phyloP scores from a whole-genome alignment of 2,329 filamentous ascomycete genomes.

The Neonectria ditissima region DNA sequence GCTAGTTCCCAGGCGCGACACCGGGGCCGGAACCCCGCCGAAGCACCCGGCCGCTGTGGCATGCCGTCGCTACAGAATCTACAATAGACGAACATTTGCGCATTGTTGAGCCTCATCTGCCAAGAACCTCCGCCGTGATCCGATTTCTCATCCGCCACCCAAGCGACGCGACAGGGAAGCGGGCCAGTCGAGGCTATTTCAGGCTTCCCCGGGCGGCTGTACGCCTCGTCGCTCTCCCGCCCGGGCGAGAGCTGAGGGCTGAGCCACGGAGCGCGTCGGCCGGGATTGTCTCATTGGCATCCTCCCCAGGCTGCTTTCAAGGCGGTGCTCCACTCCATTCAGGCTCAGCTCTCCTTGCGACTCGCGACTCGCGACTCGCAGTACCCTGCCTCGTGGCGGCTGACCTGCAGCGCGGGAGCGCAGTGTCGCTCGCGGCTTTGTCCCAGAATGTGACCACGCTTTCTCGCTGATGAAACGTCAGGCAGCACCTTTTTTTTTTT shows the following conservation, averaged over 20 bases:
- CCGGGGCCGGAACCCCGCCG: constrained; percentile 10
- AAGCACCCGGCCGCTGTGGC: neutral
- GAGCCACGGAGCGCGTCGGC: constrained; percentile 30
- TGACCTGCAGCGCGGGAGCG: constrained; percentile 5
- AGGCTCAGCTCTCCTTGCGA: constrained; percentile 30
- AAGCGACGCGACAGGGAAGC: neutral
- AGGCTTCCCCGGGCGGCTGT: constrained; percentile 16
- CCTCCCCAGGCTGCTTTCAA: constrained; percentile 1
- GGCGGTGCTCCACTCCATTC: constrained; percentile 28
- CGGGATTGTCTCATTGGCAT: constrained; percentile 22
- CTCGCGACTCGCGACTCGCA: neutral
- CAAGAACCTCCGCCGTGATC: neutral
- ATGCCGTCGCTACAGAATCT: too few species aligned
- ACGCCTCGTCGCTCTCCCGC: constrained; percentile 19
- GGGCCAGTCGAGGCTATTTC: constrained; percentile 13
- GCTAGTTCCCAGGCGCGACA: neutral
- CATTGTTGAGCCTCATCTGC: constrained; percentile 17
- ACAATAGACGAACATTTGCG: neutral
- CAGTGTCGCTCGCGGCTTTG: constrained; percentile 1
- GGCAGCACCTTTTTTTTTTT: constrained; percentile 18
- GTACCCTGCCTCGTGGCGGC: constrained; percentile 33
- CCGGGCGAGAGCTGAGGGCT: constrained; percentile 36
- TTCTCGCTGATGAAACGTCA: constrained; percentile 17
- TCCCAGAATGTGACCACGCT: constrained; percentile 12
- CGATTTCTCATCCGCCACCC: neutral